Conservation (phyloP, 2,329 filamentous ascomycete genomes). For the Lanzia echinophila region DNA sequence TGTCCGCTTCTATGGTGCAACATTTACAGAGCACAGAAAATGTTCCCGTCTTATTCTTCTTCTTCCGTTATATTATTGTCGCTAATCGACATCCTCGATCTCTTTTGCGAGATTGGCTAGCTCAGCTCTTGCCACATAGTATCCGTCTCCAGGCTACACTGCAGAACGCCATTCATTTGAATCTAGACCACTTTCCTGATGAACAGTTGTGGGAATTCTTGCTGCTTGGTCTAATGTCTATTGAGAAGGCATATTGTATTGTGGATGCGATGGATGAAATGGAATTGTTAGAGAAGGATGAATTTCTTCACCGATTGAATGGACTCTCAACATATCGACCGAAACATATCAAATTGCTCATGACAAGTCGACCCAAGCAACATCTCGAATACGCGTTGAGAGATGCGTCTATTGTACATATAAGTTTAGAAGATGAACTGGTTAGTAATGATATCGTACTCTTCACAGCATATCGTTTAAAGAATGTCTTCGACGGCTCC, state of each 20-base stretch:
- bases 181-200: neutral
- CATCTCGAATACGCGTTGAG: conserved; percentile 30
- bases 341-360: conserved; percentile 34
- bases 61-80: conserved; percentile 30
- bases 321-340: conserved; percentile 30
- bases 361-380: conserved; percentile 37
- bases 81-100: conserved; percentile 25
- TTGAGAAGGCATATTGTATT: conserved; percentile 35
- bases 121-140: conserved; percentile 28
- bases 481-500: neutral
- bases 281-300: conserved; percentile 29
- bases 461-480: neutral
- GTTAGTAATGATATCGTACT: conserved; percentile 33
- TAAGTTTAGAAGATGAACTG: conserved; percentile 33
- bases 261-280: conserved; percentile 46
- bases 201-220: conserved; percentile 29
- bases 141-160: neutral
- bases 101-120: conserved; percentile 30
- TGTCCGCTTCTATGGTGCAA: conserved; percentile 25
- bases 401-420: conserved; percentile 19
- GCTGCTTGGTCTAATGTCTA: conserved; percentile 12
- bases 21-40: conserved; percentile 14
- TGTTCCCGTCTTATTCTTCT: conserved; percentile 32
- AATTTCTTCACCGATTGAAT: conserved; percentile 31
- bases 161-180: neutral